phyloP scores from a whole-genome alignment of 495 filamentous ascomycete species.

The Penicillium angulare region DNA sequence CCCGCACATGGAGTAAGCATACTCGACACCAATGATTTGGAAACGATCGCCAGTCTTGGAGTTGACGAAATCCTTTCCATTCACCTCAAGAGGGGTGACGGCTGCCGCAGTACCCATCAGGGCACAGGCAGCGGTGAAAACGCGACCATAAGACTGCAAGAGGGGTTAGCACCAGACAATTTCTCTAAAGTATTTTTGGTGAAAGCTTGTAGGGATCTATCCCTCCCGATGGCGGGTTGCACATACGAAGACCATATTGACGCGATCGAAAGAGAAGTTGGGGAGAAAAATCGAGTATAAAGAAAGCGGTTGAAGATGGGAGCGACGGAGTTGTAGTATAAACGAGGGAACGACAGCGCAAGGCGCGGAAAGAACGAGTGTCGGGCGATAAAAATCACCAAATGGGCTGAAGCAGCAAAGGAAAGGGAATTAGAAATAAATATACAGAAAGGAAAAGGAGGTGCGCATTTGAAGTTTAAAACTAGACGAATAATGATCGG shows the following conservation, averaged over 20 bases:
- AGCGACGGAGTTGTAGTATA: neutral
- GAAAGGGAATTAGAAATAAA: neutral
- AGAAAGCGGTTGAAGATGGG: neutral
- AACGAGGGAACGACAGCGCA: slow-evolving; percentile 20
- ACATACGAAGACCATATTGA: slow-evolving; percentile 27
- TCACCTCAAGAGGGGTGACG: slow-evolving; percentile 68
- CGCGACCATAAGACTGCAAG: slow-evolving; percentile 25
- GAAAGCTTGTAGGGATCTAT: neutral
- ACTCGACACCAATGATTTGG: slow-evolving; percentile 86
- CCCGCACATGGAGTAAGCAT: slow-evolving; percentile 15
- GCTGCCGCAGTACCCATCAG: slow-evolving; percentile 57
- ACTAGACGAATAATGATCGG: slow-evolving; percentile 3
- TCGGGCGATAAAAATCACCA: slow-evolving; percentile 11
- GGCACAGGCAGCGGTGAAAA: slow-evolving; percentile 41
- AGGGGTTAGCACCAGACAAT: too few species aligned
- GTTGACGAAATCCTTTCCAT: slow-evolving; percentile 82
- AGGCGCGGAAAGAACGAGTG: slow-evolving; percentile 28
- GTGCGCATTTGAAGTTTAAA: neutral
- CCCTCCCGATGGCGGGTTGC: neutral
- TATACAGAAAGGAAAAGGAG: neutral
- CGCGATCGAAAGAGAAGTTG: neutral
- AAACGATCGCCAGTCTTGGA: slow-evolving; percentile 73
- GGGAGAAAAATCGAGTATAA: neutral
- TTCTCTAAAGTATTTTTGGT: too few species aligned
- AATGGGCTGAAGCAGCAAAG: neutral